Conservation (phyloP, 2,329 filamentous ascomycete genomes). For the Coleophoma eucalyptorum region DNA sequence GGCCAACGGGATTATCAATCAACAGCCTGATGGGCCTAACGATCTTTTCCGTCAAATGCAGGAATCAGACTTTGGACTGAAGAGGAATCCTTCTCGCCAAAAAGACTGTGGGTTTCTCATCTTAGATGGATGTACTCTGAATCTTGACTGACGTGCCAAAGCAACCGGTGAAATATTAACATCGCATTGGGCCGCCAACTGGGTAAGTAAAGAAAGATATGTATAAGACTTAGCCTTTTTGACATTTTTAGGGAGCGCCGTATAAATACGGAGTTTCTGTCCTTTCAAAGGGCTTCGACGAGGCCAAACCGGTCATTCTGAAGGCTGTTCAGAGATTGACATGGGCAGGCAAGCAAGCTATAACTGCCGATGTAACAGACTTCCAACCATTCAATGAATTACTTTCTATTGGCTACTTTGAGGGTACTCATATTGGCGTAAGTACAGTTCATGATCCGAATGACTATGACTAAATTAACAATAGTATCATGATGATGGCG, state of each 20-base stretch:
- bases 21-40: constrained; percentile 51
- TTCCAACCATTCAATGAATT: constrained; percentile 57
- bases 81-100: constrained; percentile 34
- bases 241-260: constrained; percentile 46
- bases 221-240: not conserved
- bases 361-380: constrained; percentile 18
- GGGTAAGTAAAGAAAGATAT: constrained; percentile 28
- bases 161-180: constrained; percentile 39
- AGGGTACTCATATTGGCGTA: constrained; percentile 53
- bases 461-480: constrained; percentile 7
- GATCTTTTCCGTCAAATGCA: constrained; percentile 54
- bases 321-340: constrained; percentile 47
- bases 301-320: constrained; percentile 44
- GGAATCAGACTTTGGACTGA: constrained; percentile 38
- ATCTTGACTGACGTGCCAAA: constrained; percentile 21
- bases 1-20: constrained; percentile 48
- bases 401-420: constrained; percentile 59
- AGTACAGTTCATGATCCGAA: constrained; percentile 16
- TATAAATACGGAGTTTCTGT: constrained; percentile 64
- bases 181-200: constrained; percentile 50
- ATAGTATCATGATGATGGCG: constrained; percentile 64
- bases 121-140: not conserved
- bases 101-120: constrained; percentile 27
- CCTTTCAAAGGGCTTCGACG: constrained; percentile 42
- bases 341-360: constrained; percentile 46